Conservation (phyloP, 305 asterid genomes). For the Petunia hybrid region DNA sequence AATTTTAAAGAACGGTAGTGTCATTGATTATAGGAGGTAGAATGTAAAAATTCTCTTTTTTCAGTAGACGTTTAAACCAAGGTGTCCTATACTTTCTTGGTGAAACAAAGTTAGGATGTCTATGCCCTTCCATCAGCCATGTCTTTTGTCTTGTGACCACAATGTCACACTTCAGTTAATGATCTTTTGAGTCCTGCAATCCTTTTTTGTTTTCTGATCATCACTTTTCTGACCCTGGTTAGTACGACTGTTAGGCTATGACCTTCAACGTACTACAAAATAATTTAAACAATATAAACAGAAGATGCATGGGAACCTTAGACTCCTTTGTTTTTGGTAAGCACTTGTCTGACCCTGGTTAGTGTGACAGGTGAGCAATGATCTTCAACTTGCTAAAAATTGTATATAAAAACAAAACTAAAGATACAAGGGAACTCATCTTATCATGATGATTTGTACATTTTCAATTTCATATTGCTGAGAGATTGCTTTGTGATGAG, state of each 20-base stretch:
- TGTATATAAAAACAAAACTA: neutral
- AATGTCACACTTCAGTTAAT: conserved; percentile 6
- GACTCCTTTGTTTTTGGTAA: neutral
- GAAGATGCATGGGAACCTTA: too few species aligned
- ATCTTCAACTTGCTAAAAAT: conserved; percentile 11
- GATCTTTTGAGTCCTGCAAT: neutral
- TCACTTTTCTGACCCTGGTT: conserved; percentile 4
- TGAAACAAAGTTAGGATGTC: neutral
- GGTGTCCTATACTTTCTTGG: conserved; percentile 19
- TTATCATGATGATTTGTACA: neutral
- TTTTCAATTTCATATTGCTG: conserved; percentile 13
- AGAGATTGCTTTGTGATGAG: conserved; percentile 22
- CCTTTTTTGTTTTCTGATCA: conserved; percentile 16
- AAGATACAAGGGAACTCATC: neutral
- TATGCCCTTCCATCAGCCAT: conserved; percentile 17
- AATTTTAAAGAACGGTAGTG: neutral
- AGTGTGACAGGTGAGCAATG: conserved; percentile 12
- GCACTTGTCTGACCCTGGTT: conserved; percentile 7
- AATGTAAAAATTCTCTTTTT: neutral
- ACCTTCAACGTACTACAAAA: neutral
- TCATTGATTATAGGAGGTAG: conserved; percentile 18
- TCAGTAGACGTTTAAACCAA: neutral
- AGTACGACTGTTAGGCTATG: conserved; percentile 16
- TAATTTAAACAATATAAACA: too few species aligned
- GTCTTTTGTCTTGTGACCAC: neutral